phyloP scores from a whole-genome alignment of 306 rosid species.

The Fragaria nilgerrensis region DNA sequence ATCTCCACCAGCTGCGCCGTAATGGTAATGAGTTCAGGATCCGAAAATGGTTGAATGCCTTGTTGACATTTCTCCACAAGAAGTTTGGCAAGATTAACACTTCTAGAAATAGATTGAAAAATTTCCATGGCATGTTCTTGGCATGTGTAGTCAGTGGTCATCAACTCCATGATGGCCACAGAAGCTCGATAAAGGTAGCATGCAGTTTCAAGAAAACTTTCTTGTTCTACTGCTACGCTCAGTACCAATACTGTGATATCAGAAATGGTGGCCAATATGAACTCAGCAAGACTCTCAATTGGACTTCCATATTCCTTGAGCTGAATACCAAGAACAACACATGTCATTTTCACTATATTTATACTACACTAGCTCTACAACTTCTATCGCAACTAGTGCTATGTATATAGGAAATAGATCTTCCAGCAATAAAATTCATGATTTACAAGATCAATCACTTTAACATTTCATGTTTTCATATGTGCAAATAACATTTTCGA shows the following conservation, averaged over 20 bases:
- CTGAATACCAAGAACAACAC: constrained; percentile 16
- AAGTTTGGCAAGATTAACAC: constrained; percentile 30
- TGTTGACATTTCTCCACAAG: constrained; percentile 34
- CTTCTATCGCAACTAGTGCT: neutral
- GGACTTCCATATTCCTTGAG: constrained; percentile 23
- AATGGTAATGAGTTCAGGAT: constrained; percentile 14
- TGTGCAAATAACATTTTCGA: neutral
- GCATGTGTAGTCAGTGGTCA: constrained; percentile 19
- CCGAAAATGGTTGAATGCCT: constrained; percentile 16
- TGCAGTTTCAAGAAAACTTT: constrained; percentile 32
- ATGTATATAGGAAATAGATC: neutral
- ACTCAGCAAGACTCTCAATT: constrained; percentile 23
- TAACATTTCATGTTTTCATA: neutral
- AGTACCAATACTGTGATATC: constrained; percentile 22
- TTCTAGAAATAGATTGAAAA: constrained; percentile 32
- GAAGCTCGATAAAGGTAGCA: constrained; percentile 46
- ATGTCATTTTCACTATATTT: neutral
- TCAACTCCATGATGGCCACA: constrained; percentile 35
- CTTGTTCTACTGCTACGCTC: constrained; percentile 27
- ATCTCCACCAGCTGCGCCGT: constrained; percentile 28
- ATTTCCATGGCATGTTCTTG: constrained; percentile 31
- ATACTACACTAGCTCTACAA: neutral
- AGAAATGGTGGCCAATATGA: constrained; percentile 37
- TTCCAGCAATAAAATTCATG: neutral
- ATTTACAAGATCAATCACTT: neutral